phyloP scores from a whole-genome alignment of 768 basidiomycete species.

The Hygrocybe punicea region DNA sequence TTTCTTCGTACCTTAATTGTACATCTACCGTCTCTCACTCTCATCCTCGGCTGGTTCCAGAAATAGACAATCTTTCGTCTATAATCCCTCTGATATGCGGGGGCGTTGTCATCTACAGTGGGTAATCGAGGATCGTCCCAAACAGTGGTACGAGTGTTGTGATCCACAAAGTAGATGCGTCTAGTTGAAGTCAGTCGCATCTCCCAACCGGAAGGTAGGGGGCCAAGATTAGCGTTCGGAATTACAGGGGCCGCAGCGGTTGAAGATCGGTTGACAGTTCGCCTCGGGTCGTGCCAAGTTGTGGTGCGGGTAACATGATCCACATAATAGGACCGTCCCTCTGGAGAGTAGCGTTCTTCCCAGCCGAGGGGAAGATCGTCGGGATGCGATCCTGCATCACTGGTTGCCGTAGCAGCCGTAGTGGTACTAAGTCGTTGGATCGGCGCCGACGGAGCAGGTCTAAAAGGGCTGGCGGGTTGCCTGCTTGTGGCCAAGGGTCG shows the following conservation, averaged over 20 bases:
- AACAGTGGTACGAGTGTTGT: conserved; percentile 83
- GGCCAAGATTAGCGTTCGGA: conserved; percentile 64
- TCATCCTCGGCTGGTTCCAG: conserved; percentile 84
- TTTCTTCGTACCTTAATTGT: conserved; percentile 80
- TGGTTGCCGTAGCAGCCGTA: conserved; percentile 22
- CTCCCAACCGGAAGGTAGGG: conserved; percentile 90
- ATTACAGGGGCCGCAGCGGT: conserved; percentile 47
- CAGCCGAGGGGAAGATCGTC: conserved; percentile 84
- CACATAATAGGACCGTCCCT: conserved; percentile 68
- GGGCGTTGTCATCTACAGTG: conserved; percentile 79
- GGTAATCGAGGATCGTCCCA: conserved; percentile 94
- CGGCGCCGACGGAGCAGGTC: conserved; percentile 7
- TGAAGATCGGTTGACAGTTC: conserved; percentile 27
- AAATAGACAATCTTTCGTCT: conserved; percentile 90
- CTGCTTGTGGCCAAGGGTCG: conserved; percentile 41
- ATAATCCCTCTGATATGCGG: conserved; percentile 95
- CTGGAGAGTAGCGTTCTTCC: conserved; percentile 89
- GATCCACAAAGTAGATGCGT: conserved; percentile 90
- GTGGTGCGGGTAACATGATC: conserved; percentile 82
- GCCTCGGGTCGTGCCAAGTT: conserved; percentile 87
- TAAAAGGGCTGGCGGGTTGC: conserved; percentile 3
- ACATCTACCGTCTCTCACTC: conserved; percentile 73
- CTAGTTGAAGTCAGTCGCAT: conserved; percentile 85
- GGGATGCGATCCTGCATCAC: conserved; percentile 31
- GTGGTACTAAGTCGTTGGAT: conserved; percentile 13